These are phyloP conservation scores for Kodamaea laetipori DNA, from an alignment of 805 yeast genomes.

Conservation along the genomic window DNA sequence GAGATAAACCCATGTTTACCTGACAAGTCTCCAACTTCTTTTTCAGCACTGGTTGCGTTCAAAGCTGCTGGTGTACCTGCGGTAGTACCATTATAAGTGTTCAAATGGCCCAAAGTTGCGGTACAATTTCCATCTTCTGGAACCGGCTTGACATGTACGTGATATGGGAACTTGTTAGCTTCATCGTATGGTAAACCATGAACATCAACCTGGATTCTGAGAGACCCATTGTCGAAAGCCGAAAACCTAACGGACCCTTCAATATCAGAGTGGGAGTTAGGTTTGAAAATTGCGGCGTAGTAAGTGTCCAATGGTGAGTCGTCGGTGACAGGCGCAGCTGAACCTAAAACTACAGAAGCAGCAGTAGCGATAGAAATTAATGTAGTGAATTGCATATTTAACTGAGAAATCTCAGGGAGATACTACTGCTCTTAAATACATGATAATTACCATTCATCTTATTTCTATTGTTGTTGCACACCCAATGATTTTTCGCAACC, in stretches of 20 bases:
- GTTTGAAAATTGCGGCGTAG: constrained; percentile 31
- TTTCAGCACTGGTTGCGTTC: constrained; percentile 17
- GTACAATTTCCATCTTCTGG: constrained; percentile 28
- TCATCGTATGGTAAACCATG: constrained; percentile 29
- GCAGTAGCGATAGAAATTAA: constrained; percentile 4
- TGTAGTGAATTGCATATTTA: not conserved
- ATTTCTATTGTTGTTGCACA: no score
- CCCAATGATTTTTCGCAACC: no score
- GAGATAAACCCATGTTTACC: constrained; percentile 40
- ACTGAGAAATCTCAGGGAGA: no score
- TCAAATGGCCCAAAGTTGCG: constrained; percentile 37
- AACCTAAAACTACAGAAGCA: constrained; percentile 14
- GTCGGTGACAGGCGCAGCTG: constrained; percentile 25
- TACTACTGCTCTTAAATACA: no score
- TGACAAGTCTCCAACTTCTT: constrained; percentile 41
- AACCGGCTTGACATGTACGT: constrained; percentile 39
- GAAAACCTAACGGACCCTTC: constrained; percentile 33
- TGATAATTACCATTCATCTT: no score
- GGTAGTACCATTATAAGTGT: constrained; percentile 38
- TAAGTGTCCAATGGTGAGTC: constrained; percentile 31
- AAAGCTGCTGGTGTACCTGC: constrained; percentile 21
- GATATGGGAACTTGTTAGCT: constrained; percentile 45
- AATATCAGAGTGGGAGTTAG: constrained; percentile 20
- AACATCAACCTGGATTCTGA: constrained; percentile 32
- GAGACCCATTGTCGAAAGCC: constrained; percentile 32